phyloP scores from a whole-genome alignment of 1,139 yeast species.

The Entelexis sorbosivorans region DNA sequence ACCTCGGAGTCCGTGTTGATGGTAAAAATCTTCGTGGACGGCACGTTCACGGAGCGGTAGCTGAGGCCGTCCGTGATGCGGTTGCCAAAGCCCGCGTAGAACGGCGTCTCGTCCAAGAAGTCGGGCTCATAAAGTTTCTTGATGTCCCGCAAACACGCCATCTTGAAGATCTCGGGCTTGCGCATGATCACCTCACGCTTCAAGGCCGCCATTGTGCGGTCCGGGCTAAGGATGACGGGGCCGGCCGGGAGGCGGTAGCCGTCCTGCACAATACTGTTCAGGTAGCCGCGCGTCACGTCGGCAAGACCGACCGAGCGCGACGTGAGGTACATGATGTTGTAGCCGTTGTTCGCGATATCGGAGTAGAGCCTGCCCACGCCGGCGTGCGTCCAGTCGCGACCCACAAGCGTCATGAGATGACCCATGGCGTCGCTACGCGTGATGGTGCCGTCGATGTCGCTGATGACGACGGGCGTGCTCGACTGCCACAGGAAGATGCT shows the following conservation, averaged over 20 bases:
- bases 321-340: constrained; percentile 84
- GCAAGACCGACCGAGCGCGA: constrained; percentile 96
- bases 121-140: constrained; percentile 41
- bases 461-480: constrained; percentile 79
- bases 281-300: constrained; percentile 78
- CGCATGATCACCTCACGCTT: constrained; percentile 82
- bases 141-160: constrained; percentile 90
- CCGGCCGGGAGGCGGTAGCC: constrained; percentile 71
- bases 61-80: constrained; percentile 94
- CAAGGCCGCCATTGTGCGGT: constrained; percentile 91
- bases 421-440: constrained; percentile 97
- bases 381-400: constrained; percentile 95
- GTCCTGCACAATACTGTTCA: constrained; percentile 66
- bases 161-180: constrained; percentile 94
- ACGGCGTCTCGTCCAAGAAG: constrained; percentile 45
- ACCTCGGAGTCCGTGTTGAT: constrained; percentile 96
- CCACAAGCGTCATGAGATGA: constrained; percentile 85
- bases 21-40: constrained; percentile 88
- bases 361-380: constrained; percentile 88
- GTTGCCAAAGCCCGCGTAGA: constrained; percentile 96
- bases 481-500: constrained; percentile 77
- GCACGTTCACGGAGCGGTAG: constrained; percentile 86
- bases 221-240: constrained; percentile 93
- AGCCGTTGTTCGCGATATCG: constrained; percentile 79
- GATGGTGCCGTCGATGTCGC: constrained; percentile 97